Base-by-base conservation (phyloP, 2,329 filamentous ascomycete genomes). In the Aquanectria penicillioides region DNA sequence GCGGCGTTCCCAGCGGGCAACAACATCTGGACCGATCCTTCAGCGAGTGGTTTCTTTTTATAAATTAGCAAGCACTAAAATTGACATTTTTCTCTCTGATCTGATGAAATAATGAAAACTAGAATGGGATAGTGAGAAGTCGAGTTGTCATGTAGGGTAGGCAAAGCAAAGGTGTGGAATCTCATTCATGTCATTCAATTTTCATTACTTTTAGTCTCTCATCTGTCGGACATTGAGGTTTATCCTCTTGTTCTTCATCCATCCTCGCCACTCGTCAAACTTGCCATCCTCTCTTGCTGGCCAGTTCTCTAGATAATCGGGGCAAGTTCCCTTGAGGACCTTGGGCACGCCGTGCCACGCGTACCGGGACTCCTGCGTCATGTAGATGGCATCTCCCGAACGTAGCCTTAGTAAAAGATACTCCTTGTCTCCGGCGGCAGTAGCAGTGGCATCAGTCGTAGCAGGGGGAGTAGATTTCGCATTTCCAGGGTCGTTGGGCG, bases 271-370 rank as follows among this genome's bases (percentile, higher is more conserved):
- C 34, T 81, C 80, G 47, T 86, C 81, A 70, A 85, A 93, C 37
- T 75, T 76, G 12, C 76, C 80, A n/a, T 77, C 73, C 44, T 70
- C 78, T 9, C 58, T 44, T 3, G 81, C 81, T 0, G 94, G 94
- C 94, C 94, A 98, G 36, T 89, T 80, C 55, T 81, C 78, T 46
- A 98, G 75, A 75, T 89, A 91, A 0, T 78, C 78, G 0, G 94
- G 94, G 75, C 94, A 98, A 0, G 92, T 97, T 1, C 80, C 86
- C 41, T 87, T 84, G 29, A 97, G 71, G 11, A 98, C 89, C 73
- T 94, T 95, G 6, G 95, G 94, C 11, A 98, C 93, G 11, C 92
- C 94, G 77, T 98, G 95, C 94, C 94, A 98, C 2, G 94, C 94
- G 76, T 93, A 97, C 37, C 95, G 83, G 4, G 92, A 90, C 57